These are phyloP conservation scores for Eucalyptus tenuipes DNA, from an alignment of 345 rosid species.

Conservation along the genomic window DNA sequence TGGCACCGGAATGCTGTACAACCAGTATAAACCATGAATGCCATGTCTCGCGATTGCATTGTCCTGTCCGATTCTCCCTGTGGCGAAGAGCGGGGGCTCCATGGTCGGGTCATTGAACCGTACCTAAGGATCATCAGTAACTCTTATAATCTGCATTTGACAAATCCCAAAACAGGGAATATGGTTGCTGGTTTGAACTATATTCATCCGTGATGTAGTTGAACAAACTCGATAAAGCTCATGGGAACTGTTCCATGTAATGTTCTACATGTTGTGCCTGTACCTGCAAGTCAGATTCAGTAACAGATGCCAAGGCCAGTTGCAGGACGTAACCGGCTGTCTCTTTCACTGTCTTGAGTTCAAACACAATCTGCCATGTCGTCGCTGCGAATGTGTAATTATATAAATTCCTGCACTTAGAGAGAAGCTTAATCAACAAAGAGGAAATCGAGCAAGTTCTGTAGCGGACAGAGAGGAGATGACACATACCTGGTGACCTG, in stretches of 20 bases:
- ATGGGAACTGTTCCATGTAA: not conserved
- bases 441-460: not conserved
- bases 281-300: slow-evolving; percentile 34
- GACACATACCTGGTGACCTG: slow-evolving; percentile 54
- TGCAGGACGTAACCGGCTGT: slow-evolving; percentile 35
- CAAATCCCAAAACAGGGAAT: not conserved
- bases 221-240: not conserved
- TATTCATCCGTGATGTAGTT: not conserved
- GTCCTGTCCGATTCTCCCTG: slow-evolving; percentile 47
- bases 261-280: not conserved
- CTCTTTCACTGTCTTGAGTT: slow-evolving; percentile 8
- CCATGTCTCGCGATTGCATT: slow-evolving; percentile 89
- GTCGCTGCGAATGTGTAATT: slow-evolving; percentile 18
- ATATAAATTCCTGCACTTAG: slow-evolving; percentile 17
- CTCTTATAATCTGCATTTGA: not conserved
- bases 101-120: slow-evolving; percentile 28
- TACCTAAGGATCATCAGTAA: slow-evolving; percentile 13
- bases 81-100: slow-evolving; percentile 20
- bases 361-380: slow-evolving; percentile 60
- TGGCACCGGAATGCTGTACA: slow-evolving; percentile 38
- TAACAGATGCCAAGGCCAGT: slow-evolving; percentile 69
- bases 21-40: slow-evolving; percentile 66
- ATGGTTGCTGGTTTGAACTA: not conserved
- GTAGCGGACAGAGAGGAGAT: not conserved
- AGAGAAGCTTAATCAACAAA: not conserved